Evolutionary conservation across 352 stramenopile species (phyloP).

Genomic region (Phytophthora hibernalis): DNA sequence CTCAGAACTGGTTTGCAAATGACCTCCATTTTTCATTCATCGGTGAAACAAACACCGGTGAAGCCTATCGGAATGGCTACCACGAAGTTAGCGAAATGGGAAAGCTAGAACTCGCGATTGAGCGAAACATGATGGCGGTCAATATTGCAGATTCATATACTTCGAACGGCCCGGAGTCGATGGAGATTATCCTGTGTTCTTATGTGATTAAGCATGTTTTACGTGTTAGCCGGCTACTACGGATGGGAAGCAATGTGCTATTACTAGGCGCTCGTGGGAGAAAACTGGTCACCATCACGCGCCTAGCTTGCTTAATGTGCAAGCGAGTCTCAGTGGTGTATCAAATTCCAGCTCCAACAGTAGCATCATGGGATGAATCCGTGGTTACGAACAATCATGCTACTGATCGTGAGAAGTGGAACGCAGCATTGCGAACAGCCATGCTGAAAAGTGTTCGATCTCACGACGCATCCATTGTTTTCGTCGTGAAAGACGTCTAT

Average conservation of each 20-base stretch:
- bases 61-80: slow-evolving; percentile 55
- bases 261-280: slow-evolving; percentile 52
- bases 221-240: slow-evolving; percentile 55
- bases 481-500: slow-evolving; percentile 65
- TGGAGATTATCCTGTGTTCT: slow-evolving; percentile 62
- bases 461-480: slow-evolving; percentile 48
- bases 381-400: not conserved
- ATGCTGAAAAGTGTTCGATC: slow-evolving; percentile 52
- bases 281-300: slow-evolving; percentile 62
- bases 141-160: slow-evolving; percentile 31
- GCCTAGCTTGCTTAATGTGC: slow-evolving; percentile 63
- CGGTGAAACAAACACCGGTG: slow-evolving; percentile 47
- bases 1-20: slow-evolving; percentile 51
- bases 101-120: slow-evolving; percentile 59
- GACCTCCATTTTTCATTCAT: slow-evolving; percentile 68
- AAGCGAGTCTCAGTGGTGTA: slow-evolving; percentile 47
- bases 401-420: slow-evolving; percentile 37
- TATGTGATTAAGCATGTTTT: slow-evolving; percentile 69
- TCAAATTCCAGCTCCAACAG: slow-evolving; percentile 15
- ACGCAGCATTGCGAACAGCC: slow-evolving; percentile 39
- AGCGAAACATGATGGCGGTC: slow-evolving; percentile 70
- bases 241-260: slow-evolving; percentile 44
- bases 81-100: slow-evolving; percentile 61
- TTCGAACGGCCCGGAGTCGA: slow-evolving; percentile 26
- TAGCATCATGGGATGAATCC: not conserved